Evolutionary conservation across 2,329 filamentous ascomycete genomes (phyloP), one percentile per base, ranked within the genome.

Genomic region (Cephalotrichum gorgonifer): DNA sequence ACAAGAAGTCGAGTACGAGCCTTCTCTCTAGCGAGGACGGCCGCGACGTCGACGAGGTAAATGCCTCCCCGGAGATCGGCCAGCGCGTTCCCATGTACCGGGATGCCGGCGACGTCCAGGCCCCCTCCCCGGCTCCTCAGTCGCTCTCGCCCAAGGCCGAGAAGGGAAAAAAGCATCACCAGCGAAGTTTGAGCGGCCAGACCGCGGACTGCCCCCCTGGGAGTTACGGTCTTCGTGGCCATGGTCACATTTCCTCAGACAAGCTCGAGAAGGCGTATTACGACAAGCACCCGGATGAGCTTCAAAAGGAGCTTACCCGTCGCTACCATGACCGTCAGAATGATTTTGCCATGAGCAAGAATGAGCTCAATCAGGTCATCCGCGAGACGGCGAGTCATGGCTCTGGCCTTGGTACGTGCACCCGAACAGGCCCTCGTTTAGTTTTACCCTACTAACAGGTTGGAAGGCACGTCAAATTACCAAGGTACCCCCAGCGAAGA

Each of bases 51-150:
- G 85, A 85, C 17, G 86, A 91, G 43, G 86, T 93, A 54, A 83
- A 89, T 49, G 91, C 90, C 22, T 95, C 96, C 57, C 90, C 90
- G 2, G 87, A 94, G 62, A 93, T 96, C 56, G 91, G 91, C 44
- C 81, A 87, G 59, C 85, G 90, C 60, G 91, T 98, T 35, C 93
- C 93, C 45, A 93, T 98, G 87, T 85, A 93, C 62, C 86, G 84
- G 48, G 81, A 93, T 62, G 87, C 93, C 41, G 93, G 93, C 53
- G 91, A 97, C 62, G 93, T 97, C 9, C 93, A 98, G 69, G 93
- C 93, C 14, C 93, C 93, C 2, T 93, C 90, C 2, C 89, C 90
- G 1, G 78, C 81, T 2, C 84, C 83, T 8, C 64, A 65, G 42
- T 57, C 66, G 4, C 62, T 67, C 3, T 58, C 56, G 44, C 60